phyloP scores from a whole-genome alignment of 176 grass and related monocot species.

The Areca catechu region DNA sequence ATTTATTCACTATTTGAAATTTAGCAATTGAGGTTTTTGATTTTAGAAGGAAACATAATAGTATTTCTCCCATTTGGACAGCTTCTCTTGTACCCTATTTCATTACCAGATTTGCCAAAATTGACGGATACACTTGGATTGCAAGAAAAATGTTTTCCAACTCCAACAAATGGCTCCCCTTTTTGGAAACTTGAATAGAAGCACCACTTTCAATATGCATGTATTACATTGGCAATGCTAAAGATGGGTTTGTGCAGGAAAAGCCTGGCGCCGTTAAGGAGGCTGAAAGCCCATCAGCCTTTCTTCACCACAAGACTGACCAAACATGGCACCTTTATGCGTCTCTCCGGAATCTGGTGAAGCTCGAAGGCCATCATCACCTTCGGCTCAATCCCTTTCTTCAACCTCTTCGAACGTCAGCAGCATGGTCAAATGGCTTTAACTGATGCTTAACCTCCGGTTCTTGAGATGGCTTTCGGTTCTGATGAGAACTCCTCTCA shows the following conservation, averaged over 20 bases:
- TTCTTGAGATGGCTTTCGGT: constrained; percentile 22
- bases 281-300: neutral
- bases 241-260: neutral
- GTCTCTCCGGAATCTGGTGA: neutral
- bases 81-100: too few relatives aligned
- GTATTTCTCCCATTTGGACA: too few relatives aligned
- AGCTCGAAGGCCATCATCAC: constrained; percentile 27
- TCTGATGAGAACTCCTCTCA: constrained; percentile 32
- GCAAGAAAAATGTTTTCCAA: too few relatives aligned
- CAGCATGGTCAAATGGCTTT: constrained; percentile 49
- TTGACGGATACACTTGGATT: too few relatives aligned
- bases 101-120: too few relatives aligned
- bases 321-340: neutral
- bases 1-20: too few relatives aligned
- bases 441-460: constrained; percentile 28
- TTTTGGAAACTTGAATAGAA: too few relatives aligned
- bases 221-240: neutral
- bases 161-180: too few relatives aligned
- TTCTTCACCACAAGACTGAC: neutral
- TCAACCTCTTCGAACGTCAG: constrained; percentile 26
- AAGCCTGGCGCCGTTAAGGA: neutral
- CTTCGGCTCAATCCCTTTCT: constrained; percentile 31
- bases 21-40: too few relatives aligned
- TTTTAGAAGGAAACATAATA: too few relatives aligned
- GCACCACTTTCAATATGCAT: too few relatives aligned